phyloP scores from a whole-genome alignment of 305 asterid genomes.

The Rubia balearica region DNA sequence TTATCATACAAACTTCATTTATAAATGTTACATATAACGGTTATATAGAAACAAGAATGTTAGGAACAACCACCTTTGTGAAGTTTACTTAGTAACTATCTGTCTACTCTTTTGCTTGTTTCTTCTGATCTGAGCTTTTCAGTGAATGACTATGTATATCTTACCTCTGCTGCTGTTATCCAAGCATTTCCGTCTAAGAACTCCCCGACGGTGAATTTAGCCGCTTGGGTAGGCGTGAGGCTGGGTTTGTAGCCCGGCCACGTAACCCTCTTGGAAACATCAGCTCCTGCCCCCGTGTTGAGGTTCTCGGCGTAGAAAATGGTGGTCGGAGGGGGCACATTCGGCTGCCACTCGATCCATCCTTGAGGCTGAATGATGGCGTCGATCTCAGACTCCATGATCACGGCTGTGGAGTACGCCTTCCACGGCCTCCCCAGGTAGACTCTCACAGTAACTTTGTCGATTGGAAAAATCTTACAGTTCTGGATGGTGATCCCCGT shows the following conservation, averaged over 20 bases:
- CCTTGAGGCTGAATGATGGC: conserved; percentile 52
- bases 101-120: not conserved
- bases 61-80: conserved; percentile 1
- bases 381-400: conserved; percentile 58
- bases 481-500: conserved; percentile 66
- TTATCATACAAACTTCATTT: not conserved
- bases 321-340: conserved; percentile 44
- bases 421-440: conserved; percentile 87
- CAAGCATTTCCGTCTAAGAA: conserved; percentile 56
- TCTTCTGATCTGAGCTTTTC: not conserved
- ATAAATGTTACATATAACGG: not conserved
- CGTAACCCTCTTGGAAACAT: conserved; percentile 37
- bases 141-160: conserved; percentile 24
- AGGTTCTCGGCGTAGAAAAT: conserved; percentile 64
- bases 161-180: conserved; percentile 42
- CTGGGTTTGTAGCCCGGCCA: conserved; percentile 63
- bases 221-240: conserved; percentile 36
- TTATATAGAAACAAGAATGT: conserved; percentile 1
- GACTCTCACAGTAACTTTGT: conserved; percentile 32
- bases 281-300: conserved; percentile 66
- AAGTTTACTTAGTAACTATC: not conserved
- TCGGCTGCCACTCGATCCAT: conserved; percentile 57
- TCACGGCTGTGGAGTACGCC: conserved; percentile 47
- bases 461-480: conserved; percentile 40
- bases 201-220: conserved; percentile 41